Evolutionary conservation across 129 eudicot genomes (phyloP).

Genomic region (Arctium lappa): DNA sequence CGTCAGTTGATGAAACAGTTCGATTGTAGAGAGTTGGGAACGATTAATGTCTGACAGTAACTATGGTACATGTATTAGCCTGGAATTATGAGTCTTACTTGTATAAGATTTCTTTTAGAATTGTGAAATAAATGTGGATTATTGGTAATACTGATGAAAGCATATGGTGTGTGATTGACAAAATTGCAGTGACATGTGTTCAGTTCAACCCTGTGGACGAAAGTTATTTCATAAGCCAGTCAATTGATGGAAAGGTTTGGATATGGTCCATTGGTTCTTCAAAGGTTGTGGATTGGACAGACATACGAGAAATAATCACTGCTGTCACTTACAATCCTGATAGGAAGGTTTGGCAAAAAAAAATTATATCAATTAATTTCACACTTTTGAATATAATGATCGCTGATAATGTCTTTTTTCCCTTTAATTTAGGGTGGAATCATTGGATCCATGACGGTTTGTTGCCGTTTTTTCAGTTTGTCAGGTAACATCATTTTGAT

Average conservation of each 20-base stretch:
- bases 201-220: no score
- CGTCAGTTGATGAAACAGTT: slow-evolving; percentile 81
- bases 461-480: slow-evolving; percentile 14
- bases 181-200: no score
- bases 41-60: slow-evolving; percentile 61
- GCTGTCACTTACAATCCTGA: slow-evolving; percentile 84
- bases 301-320: slow-evolving; percentile 72
- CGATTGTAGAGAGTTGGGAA: slow-evolving; percentile 78
- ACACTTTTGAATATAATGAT: neutral
- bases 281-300: slow-evolving; percentile 77
- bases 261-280: slow-evolving; percentile 63
- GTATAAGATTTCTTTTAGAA: no score
- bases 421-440: slow-evolving; percentile 58
- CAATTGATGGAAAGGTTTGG: neutral
- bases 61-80: slow-evolving; percentile 35
- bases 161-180: no score
- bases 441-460: slow-evolving; percentile 63
- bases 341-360: slow-evolving; percentile 52
- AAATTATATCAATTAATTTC: neutral
- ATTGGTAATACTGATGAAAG: no score
- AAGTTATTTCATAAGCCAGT: no score
- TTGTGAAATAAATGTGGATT: no score
- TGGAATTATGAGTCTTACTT: no score
- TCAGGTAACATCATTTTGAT: neutral
- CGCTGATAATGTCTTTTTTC: neutral